Evolutionary conservation across 2,329 filamentous ascomycete species (phyloP), one percentile per base, ranked within the genome.

Genomic region (Grosmannia serpens): DNA sequence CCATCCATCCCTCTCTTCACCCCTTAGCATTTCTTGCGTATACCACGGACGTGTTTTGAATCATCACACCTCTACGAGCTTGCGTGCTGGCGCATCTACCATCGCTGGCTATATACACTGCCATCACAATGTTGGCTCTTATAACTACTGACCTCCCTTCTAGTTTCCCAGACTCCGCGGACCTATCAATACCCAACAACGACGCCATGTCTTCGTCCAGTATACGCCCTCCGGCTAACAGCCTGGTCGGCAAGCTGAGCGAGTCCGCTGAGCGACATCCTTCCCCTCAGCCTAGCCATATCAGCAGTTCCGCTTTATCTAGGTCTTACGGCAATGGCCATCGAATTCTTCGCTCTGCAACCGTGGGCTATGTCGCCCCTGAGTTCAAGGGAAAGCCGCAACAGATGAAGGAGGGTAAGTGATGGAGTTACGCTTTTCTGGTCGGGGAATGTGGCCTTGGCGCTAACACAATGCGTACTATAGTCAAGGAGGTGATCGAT

Each of bases 341-440:
- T 70, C 83, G 87, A 58, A 80, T 92, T 58, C 77, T 97, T 60
- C 89, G 91, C 24, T 94, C 94, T 64, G 87, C 90, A 65, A 94
- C 91, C 33, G 87, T 95, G 44, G 94, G 94, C 68, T 99, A 99
- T 76, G 86, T 95, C 64, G 91, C 94, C 27, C 91, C 92, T 53
- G 90, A 91, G 62, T 99, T 99, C 69, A 86, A 90, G 71, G 94
- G 92, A 70, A 96, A 95, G 77, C 80, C 85, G 64, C 85, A 90
- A 70, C 94, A 99, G 78, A 95, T 96, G 85, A 82, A 88, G 69
- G 77, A 85, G 69, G 85, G 85, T 88, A 71, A 71, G 82, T 61
- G 26, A 53, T 9, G 10, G 3, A 11, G 41, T 22, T 31, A 46
- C 2, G 4, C 8, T 47, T 38, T 38, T 56, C 3, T 0, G 24